Evolutionary conservation across 176 grass and related monocot species (phyloP).

Genomic region (Alloteropsis semialata): DNA sequence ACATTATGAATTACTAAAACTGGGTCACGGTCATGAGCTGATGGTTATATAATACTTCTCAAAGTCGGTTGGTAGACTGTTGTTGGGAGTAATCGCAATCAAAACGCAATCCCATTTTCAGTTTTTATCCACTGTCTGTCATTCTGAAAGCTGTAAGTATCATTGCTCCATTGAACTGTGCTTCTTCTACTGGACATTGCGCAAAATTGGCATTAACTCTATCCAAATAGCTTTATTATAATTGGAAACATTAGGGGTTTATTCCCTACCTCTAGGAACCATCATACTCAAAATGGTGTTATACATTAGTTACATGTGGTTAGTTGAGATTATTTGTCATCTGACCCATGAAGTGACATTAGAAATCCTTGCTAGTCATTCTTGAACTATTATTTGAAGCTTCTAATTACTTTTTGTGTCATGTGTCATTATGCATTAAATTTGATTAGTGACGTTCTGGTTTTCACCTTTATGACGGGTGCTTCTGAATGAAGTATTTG

Average conservation of each 20-base stretch:
- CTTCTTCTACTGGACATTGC: background rate
- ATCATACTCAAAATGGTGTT: background rate
- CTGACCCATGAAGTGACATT: background rate
- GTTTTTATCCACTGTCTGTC: background rate
- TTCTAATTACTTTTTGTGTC: background rate
- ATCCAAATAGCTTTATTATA: background rate
- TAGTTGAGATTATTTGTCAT: background rate
- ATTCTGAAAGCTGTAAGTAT: background rate
- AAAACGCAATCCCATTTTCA: background rate
- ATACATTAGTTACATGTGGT: background rate
- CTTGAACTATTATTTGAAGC: slow-evolving; percentile 8
- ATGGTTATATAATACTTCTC: background rate
- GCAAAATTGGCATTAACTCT: background rate
- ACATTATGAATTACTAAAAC: background rate
- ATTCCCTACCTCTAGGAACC: background rate
- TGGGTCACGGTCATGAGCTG: background rate
- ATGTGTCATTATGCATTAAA: background rate
- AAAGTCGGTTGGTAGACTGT: background rate
- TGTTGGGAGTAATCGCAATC: background rate
- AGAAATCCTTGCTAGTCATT: background rate
- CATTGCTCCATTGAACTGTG: background rate
- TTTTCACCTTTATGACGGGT: background rate
- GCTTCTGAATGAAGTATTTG: background rate
- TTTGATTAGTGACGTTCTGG: background rate
- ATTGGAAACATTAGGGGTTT: background rate